A percentile compares a stretch with the other conserved stretches of the same genome.
Evolutionary conservation across 1,284 basidiomycete species (phyloP).

Genomic region (Puccinia polysora): DNA sequence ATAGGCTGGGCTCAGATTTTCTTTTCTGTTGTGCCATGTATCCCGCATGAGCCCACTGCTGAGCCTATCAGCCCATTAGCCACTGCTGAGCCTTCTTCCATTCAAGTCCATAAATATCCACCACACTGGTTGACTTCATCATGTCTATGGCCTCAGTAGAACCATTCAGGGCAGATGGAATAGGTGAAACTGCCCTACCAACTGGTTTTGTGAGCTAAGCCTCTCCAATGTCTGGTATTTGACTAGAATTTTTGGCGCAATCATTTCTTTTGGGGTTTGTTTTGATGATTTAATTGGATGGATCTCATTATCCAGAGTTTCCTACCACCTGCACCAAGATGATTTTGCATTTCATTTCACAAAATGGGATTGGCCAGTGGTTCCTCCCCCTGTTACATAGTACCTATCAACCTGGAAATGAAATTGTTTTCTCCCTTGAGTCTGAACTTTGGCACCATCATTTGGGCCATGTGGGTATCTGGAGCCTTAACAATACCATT

Average conservation of each 20-base stretch:
- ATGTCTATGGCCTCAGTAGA: constrained; percentile 1
- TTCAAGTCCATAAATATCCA: too few species aligned
- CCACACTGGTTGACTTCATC: not conserved
- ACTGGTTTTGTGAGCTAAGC: not conserved
- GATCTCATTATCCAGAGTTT: not conserved
- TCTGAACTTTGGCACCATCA: too few species aligned
- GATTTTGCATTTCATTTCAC: not conserved
- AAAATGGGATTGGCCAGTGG: not conserved
- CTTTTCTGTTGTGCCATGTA: too few species aligned
- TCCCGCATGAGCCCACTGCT: too few species aligned
- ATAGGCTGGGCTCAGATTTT: too few species aligned
- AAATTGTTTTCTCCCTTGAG: too few species aligned
- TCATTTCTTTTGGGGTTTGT: not conserved
- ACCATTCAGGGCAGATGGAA: not conserved
- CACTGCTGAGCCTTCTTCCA: too few species aligned
- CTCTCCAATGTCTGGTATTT: not conserved
- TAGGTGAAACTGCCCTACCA: not conserved
- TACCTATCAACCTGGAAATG: too few species aligned
- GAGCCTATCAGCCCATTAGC: too few species aligned
- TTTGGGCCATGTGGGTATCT: too few species aligned
- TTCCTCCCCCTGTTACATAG: not conserved
- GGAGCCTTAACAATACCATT: too few species aligned
- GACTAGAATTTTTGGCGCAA: not conserved
- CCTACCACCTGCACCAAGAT: not conserved
- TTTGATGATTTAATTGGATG: not conserved